These are phyloP conservation scores for Jamesozyma piceae DNA, from an alignment of 805 yeast species.

Conservation along the genomic window DNA sequence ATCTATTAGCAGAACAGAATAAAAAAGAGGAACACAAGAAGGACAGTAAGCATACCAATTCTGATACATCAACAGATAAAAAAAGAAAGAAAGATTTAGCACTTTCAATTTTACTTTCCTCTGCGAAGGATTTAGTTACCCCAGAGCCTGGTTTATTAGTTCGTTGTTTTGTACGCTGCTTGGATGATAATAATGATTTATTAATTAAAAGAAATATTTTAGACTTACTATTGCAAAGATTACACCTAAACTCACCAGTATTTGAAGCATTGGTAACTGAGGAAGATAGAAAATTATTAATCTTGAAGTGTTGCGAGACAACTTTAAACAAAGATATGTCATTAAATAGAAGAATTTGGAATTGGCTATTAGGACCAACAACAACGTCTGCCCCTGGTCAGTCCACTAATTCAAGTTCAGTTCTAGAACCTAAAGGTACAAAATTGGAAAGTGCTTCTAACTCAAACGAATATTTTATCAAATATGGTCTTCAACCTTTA, in stretches of 20 bases:
- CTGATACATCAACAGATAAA: conserved; percentile 3
- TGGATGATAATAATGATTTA: conserved; percentile 53
- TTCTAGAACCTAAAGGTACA: background rate
- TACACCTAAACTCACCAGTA: conserved; percentile 56
- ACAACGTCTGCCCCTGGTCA: background rate
- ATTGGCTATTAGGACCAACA: conserved; percentile 77
- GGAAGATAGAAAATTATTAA: conserved; percentile 47
- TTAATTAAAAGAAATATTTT: conserved; percentile 83
- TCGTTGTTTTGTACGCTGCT: conserved; percentile 62
- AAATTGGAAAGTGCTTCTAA: background rate
- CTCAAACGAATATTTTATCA: conserved; percentile 44
- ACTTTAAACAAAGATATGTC: conserved; percentile 87
- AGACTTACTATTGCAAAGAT: conserved; percentile 60
- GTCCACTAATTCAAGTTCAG: background rate
- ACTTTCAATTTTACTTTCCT: conserved; percentile 32
- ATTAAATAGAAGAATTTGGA: conserved; percentile 86
- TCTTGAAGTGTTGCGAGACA: conserved; percentile 56
- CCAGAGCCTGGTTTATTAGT: conserved; percentile 77
- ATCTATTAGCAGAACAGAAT: conserved; percentile 14
- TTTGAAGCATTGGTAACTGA: conserved; percentile 39
- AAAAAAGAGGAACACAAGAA: conserved; percentile 3
- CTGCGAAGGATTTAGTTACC: conserved; percentile 50
- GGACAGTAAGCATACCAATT: background rate
- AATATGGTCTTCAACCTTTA: conserved; percentile 44
- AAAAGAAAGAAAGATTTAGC: conserved; percentile 23